phyloP scores from a whole-genome alignment of 805 yeast genomes.

The Wickerhamomyces bisporus region DNA sequence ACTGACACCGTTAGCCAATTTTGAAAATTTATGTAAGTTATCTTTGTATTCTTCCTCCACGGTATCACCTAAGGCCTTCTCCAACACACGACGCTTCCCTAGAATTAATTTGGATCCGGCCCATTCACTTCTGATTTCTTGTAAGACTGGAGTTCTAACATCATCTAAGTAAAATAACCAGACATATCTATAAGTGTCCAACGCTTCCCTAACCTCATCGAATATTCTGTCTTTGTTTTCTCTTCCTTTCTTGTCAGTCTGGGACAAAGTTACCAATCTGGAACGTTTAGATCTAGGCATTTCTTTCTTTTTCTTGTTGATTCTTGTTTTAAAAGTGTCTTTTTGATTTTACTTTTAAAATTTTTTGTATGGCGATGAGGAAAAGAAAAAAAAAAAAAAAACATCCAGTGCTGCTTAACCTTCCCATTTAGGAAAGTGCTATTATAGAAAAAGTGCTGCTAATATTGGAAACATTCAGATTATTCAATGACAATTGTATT shows the following conservation, averaged over 20 bases:
- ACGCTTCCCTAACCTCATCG: conserved; percentile 79
- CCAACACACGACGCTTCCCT: conserved; percentile 91
- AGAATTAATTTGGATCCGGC: conserved; percentile 79
- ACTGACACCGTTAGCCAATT: conserved; percentile 66
- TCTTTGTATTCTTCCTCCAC: conserved; percentile 89
- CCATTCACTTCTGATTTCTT: conserved; percentile 92
- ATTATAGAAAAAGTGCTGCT: too few relatives aligned
- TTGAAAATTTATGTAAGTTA: conserved; percentile 65
- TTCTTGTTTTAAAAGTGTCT: neutral
- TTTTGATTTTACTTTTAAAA: neutral
- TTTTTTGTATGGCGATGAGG: conserved; percentile 5
- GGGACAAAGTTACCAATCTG: conserved; percentile 90
- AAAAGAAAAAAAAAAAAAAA: neutral
- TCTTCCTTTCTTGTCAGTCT: conserved; percentile 92
- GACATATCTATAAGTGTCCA: conserved; percentile 70
- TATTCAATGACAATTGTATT: too few relatives aligned
- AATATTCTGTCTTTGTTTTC: conserved; percentile 89
- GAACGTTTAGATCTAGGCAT: conserved; percentile 99
- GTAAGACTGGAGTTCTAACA: conserved; percentile 93
- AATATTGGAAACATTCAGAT: too few relatives aligned
- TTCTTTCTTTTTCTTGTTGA: conserved; percentile 10
- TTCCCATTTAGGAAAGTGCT: too few relatives aligned
- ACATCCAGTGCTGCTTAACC: neutral
- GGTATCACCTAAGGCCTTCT: conserved; percentile 85
- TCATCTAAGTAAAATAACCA: conserved; percentile 88